Evolutionary conservation across 2,329 filamentous ascomycete genomes (phyloP), one percentile per base, ranked within the genome.

Genomic region (Decorospora gaudefroyi): DNA sequence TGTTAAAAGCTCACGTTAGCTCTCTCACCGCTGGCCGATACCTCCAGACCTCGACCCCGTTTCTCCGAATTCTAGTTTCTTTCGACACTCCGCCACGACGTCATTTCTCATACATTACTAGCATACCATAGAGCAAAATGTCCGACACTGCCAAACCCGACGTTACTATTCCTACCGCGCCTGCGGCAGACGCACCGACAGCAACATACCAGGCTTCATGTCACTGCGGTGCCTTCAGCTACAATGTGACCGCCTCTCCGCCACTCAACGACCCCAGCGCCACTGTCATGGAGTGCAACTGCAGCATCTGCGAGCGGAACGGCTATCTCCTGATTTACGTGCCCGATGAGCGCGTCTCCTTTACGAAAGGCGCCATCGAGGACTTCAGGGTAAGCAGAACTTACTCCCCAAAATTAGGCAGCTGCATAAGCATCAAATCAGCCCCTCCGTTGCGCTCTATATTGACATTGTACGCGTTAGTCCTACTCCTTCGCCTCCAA

Each of bases 171-270:
- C 46, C 40, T n/a, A 38, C 33, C 6, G 43, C 40, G 2, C 47
- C 50, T 3, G 32, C 18, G 12, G 21, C 50, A 12, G 22, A 41
- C 12, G 41, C 41, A 11, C 48, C 51, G 8, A 41, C 38, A 30
- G 32, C 43, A 16, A 22, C 37, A 9, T 37, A 82, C 62, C 66
- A 72, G 15, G 77, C 70, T 9, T 75, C 76, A 35, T 82, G 79
- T 57, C 79, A 82, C 60, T 82, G 79, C 62, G 76, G 76, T 34
- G 72, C 72, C 43, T 73, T 81, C 60, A 65, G 67, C 41, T 78
- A 79, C 56, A 70, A 69, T 10, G 67, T 80, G n/a, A 76, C 67
- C 9, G 67, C 79, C 21, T 73, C 75, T 15, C 76, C 78, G 15
- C 73, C 78, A 4, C 67, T 81, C 25, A 66, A 72, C 9, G 69